Conservation (phyloP, 805 yeast species). For the Cyberlindnera mississippiensis region DNA sequence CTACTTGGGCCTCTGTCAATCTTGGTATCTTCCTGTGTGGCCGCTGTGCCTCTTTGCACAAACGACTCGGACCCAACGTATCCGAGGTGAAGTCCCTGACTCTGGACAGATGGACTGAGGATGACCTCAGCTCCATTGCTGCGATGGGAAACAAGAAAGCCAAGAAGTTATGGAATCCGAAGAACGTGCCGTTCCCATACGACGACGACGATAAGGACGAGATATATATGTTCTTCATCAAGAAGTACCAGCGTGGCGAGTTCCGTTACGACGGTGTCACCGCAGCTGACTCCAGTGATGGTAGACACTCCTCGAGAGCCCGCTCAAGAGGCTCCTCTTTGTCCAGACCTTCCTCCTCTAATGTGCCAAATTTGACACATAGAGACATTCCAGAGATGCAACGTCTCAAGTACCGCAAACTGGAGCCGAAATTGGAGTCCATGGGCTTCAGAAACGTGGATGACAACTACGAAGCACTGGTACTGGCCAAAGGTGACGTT, state of each 20-base stretch:
- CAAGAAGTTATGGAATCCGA: constrained; percentile 62
- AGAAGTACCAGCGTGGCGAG: constrained; percentile 64
- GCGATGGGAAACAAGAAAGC: constrained; percentile 61
- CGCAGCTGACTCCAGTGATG: constrained; percentile 29
- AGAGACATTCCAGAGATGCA: constrained; percentile 53
- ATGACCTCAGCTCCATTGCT: constrained; percentile 45
- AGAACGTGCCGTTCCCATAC: constrained; percentile 62
- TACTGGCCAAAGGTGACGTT: constrained; percentile 54
- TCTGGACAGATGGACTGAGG: constrained; percentile 61
- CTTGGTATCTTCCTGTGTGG: constrained; percentile 79
- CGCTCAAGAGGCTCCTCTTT: constrained; percentile 11
- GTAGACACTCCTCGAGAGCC: neutral
- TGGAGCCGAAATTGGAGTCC: constrained; percentile 44
- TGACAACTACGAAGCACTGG: constrained; percentile 59
- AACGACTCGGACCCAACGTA: constrained; percentile 56
- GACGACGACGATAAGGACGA: constrained; percentile 68
- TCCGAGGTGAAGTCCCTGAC: constrained; percentile 70
- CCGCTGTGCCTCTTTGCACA: constrained; percentile 76
- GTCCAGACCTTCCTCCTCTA: constrained; percentile 16
- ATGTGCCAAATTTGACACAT: constrained; percentile 42
- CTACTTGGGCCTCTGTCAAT: constrained; percentile 38
- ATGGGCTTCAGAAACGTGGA: constrained; percentile 59
- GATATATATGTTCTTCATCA: constrained; percentile 56
- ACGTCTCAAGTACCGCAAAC: constrained; percentile 45
- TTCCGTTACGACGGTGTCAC: constrained; percentile 35